Conservation (phyloP, 139 green algal genomes). For the Picochlorum sp. region DNA sequence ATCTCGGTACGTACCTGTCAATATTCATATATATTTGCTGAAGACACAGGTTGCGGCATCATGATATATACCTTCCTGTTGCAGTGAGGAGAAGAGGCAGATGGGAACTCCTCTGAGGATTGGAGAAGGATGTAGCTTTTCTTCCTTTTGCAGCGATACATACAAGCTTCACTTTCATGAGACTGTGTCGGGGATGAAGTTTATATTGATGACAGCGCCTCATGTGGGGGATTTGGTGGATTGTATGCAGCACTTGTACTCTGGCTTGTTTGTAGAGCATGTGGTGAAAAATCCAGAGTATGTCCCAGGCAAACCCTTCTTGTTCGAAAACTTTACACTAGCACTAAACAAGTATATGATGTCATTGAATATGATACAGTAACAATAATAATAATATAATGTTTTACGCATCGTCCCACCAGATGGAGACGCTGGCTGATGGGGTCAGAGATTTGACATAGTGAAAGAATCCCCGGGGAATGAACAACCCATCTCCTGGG, state of each 20-base stretch:
- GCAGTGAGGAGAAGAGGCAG: conserved; percentile 53
- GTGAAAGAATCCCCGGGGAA: conserved; percentile 86
- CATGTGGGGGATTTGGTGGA: conserved; percentile 59
- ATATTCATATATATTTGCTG: too few relatives aligned
- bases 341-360: conserved; percentile 46
- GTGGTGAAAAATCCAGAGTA: conserved; percentile 82
- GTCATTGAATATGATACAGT: conserved; percentile 12
- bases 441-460: conserved; percentile 62
- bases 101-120: conserved; percentile 62
- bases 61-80: neutral
- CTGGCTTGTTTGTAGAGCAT: conserved; percentile 66
- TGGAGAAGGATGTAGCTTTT: conserved; percentile 67
- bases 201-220: conserved; percentile 74
- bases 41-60: too few relatives aligned
- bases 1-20: conserved; percentile 40
- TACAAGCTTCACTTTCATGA: conserved; percentile 94
- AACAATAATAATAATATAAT: conserved; percentile 26
- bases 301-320: conserved; percentile 58
- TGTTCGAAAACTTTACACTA: conserved; percentile 42
- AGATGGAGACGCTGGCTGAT: conserved; percentile 84
- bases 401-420: conserved; percentile 52
- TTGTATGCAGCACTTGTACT: conserved; percentile 65
- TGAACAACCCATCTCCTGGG: conserved; percentile 80
- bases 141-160: conserved; percentile 69
- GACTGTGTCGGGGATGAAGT: conserved; percentile 80